These are phyloP conservation scores for Cercospora beticola DNA, from an alignment of 2,329 filamentous ascomycete species.

Conservation along the genomic window DNA sequence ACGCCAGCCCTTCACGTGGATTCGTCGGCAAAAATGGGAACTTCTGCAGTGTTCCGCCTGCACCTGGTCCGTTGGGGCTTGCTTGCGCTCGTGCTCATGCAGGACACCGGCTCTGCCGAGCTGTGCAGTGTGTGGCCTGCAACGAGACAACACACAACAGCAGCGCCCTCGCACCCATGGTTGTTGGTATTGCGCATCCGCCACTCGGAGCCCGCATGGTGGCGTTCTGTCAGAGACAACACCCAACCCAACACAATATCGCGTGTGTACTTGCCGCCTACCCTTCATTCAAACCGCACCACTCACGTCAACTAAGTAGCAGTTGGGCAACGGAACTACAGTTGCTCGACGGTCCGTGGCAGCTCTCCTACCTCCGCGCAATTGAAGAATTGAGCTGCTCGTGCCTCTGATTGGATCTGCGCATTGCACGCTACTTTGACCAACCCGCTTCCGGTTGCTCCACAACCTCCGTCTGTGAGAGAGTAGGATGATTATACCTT, in stretches of 20 bases:
- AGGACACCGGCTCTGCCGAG: background rate
- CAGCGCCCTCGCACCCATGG: background rate
- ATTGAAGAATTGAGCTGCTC: background rate
- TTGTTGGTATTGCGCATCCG: background rate
- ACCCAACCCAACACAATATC: background rate
- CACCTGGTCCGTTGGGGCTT: constrained; percentile 1
- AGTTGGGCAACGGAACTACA: background rate
- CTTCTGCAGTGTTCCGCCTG: background rate
- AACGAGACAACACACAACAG: background rate
- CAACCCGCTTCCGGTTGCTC: constrained; percentile 3
- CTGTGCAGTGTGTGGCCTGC: background rate
- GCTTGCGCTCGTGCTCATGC: background rate
- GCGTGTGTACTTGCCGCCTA: background rate
- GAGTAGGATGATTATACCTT: background rate
- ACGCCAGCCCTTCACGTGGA: background rate
- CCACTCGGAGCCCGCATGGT: background rate
- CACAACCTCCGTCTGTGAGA: background rate
- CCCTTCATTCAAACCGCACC: background rate
- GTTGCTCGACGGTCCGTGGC: constrained; percentile 9
- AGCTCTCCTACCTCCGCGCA: background rate
- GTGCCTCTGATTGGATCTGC: background rate
- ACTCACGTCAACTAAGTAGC: background rate
- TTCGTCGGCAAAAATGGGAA: constrained; percentile 3
- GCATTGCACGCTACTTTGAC: background rate
- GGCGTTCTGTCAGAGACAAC: background rate